Evolutionary conservation across 768 basidiomycete species (phyloP).

Genomic region (Clitopilus passeckerianus): DNA sequence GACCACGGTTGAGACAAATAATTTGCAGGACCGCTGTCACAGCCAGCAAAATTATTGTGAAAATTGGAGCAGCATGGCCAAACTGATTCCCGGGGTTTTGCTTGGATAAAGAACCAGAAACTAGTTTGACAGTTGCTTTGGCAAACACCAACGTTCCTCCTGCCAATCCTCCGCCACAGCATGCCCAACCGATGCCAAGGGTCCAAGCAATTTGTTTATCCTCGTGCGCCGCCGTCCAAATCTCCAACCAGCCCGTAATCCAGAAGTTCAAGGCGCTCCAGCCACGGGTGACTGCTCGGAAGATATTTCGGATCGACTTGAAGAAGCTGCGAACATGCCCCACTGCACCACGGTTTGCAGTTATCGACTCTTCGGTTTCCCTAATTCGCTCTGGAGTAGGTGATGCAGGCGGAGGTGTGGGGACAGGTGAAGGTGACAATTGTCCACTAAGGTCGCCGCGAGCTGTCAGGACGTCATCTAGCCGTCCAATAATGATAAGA

Average conservation of each 20-base stretch:
- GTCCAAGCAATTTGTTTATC: conserved; percentile 89
- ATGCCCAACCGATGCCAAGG: conserved; percentile 91
- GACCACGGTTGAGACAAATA: conserved; percentile 83
- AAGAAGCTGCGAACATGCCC: not conserved
- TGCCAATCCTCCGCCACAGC: conserved; percentile 85
- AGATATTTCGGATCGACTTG: conserved; percentile 2
- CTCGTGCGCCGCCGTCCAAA: conserved; percentile 72
- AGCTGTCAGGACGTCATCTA: conserved; percentile 68
- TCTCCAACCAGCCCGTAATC: conserved; percentile 61
- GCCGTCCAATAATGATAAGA: conserved; percentile 62
- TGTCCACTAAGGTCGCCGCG: conserved; percentile 65
- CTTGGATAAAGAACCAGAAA: conserved; percentile 72
- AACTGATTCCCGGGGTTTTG: conserved; percentile 86
- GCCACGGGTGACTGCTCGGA: conserved; percentile 26
- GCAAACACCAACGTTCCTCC: conserved; percentile 87
- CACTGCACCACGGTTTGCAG: not conserved
- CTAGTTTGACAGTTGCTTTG: conserved; percentile 70
- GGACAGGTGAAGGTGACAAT: conserved; percentile 37
- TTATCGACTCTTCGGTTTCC: conserved; percentile 5
- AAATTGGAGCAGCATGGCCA: conserved; percentile 73
- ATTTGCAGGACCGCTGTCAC: conserved; percentile 87
- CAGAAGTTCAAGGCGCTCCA: conserved; percentile 47
- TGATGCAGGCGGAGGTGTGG: conserved; percentile 3
- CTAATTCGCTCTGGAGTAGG: conserved; percentile 2
- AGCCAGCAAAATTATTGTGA: conserved; percentile 63